Base-by-base conservation (phyloP, 768 basidiomycete species). In the Hemileccinum impolitum region DNA sequence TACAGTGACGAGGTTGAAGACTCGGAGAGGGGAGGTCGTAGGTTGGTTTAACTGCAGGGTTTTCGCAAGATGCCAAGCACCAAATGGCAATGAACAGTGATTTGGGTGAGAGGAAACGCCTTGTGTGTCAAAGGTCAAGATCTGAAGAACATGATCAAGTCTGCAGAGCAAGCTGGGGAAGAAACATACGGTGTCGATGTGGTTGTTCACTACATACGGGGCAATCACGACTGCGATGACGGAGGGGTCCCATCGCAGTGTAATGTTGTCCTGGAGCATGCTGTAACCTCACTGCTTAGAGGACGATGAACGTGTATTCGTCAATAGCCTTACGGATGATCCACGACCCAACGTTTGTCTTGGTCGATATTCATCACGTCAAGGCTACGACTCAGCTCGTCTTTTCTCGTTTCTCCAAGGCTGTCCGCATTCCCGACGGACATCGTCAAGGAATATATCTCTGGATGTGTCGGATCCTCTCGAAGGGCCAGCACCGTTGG, bases 61-160 rank as follows among this genome's bases (percentile, higher is more conserved):
- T 58, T 56, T 48, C 31, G 72, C 58, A 18, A 87, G 73, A 45
- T 72, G 65, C 35, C 73, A 63, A 32, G 76, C 78, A 34, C 84
- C 87, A 18, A 68, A 63, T 8, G 77, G 79, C 15, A 94, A 73
- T 1, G 91, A 83, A 53, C 72, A 75, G 67, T 96, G 94, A 63
- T 96, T 96, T 2, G 89, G 89, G 61, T 95, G 94, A 4, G 72
- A 73, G n/a, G 93, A 90, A 13, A 95, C 71, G 3, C 93, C 94
- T 2, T 59, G 56, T 0, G 69, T 50, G 65, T 96, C 94, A 61
- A 95, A 96, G 0, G 92, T 94, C 41, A 96, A 72, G 40, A 95
- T 82, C 91, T 94, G 57, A 25, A 50, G 23, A 30, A 46, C 10
- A 34, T 23, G 13, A 32, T 42, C 18, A 44, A 44, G 28, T 48